These are phyloP conservation scores for Amaranthus hypochondriacus DNA, from an alignment of 148 eudicot species.

Conservation along the genomic window DNA sequence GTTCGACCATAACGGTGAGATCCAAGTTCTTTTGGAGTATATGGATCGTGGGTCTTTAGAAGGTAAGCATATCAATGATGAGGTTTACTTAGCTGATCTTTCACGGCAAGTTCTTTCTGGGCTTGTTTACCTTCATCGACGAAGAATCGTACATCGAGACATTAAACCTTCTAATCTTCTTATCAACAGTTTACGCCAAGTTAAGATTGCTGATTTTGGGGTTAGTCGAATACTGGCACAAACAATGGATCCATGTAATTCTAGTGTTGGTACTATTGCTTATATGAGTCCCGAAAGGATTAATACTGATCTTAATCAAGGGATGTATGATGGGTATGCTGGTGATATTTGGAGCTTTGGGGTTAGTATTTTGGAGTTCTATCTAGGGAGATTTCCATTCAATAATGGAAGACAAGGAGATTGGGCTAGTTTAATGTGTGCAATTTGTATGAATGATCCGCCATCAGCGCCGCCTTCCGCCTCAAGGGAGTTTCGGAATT, in stretches of 20 bases:
- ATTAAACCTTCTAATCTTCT: constrained; percentile 76
- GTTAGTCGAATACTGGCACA: constrained; percentile 56
- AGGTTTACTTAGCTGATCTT: constrained; percentile 45
- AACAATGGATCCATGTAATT: constrained; percentile 84
- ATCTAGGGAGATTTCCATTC: constrained; percentile 69
- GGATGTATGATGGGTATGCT: constrained; percentile 67
- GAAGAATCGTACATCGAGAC: constrained; percentile 68
- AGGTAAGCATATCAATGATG: constrained; percentile 41
- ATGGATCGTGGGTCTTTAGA: constrained; percentile 78
- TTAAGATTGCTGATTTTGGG: constrained; percentile 82
- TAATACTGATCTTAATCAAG: constrained; percentile 77
- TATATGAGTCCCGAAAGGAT: constrained; percentile 87
- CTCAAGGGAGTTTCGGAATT: constrained; percentile 61
- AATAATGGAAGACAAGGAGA: constrained; percentile 63
- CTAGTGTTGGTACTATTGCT: constrained; percentile 80
- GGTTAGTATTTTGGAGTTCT: constrained; percentile 72
- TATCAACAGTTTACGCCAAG: constrained; percentile 39
- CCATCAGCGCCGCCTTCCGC: constrained; percentile 68
- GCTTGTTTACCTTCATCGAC: constrained; percentile 51
- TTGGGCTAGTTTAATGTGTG: constrained; percentile 81
- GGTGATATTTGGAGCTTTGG: constrained; percentile 94
- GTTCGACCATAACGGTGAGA: constrained; percentile 69
- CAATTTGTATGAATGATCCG: constrained; percentile 71
- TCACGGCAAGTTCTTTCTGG: constrained; percentile 60
- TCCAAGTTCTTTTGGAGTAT: constrained; percentile 70